Base-by-base conservation (phyloP, 176 grass and related monocot genomes). In the Carex scoparia region DNA sequence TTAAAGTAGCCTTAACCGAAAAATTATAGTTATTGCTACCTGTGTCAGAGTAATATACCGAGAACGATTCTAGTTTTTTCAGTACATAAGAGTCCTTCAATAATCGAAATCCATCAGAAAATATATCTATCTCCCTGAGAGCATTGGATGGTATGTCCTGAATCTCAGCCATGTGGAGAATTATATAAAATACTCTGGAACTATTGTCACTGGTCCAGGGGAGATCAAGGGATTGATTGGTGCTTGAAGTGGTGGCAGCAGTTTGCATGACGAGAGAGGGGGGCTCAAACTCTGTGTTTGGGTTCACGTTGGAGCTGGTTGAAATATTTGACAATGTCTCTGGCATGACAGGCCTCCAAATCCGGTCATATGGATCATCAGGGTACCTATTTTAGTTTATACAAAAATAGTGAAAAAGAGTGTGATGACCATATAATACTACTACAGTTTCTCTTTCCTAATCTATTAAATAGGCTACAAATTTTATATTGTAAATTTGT, bases 361-460 rank as follows among this genome's bases (percentile, higher is more conserved):
- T 66, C 14, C 91, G 80, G 53, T 93, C 91, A 77, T 87, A 82
- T 57, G 65, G 49, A 86, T 93, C 91, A 7, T 59, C 4, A 1
- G 91, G 91, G 44, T 88, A 88, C 86, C 91, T 90, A 72, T 78
- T 55, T 46, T 85, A 77, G 2, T 18, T 59, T 59, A n/a, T 59
- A 18, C 0, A 3, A 16, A 5, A 59, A 15, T 1, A 49, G 3
- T 1, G 56, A 0, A 15, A 59, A 0, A 59, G 1, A 0, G 18
- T 13, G 15, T 18, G 14, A 58, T 49, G 48, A 49, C 9, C 48
- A 2, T 49, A n/a, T n/a, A n/a, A n/a, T n/a, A 49, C 2, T 49
- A 49, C 48, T 5, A 0, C 1, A 9, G 1, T 0, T 49, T 49
- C 19, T 10, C 48, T 10, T 49, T 49, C 10, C 8, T 49, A 10